These are phyloP conservation scores for Monoraphidium neglectum DNA, from an alignment of 139 green algal genomes.

Conservation along the genomic window DNA sequence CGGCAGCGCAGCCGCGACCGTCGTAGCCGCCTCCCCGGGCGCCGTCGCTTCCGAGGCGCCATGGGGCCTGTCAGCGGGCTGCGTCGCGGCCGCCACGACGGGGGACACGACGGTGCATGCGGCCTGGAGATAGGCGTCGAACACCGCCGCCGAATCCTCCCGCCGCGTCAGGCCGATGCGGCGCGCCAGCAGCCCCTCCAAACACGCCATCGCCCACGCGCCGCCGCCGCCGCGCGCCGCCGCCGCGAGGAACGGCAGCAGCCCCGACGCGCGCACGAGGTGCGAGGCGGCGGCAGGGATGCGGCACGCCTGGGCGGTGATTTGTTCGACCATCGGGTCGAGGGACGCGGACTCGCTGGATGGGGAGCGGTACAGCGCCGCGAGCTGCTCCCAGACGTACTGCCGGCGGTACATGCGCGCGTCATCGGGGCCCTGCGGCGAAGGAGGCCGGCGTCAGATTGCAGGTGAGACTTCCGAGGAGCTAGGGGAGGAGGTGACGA, in stretches of 20 bases:
- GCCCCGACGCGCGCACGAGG: slow-evolving; percentile 2
- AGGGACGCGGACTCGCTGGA: not conserved
- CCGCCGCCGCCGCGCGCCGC: slow-evolving; percentile 8
- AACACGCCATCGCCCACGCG: slow-evolving; percentile 7
- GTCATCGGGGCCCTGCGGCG: slow-evolving; percentile 26
- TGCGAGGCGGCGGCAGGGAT: slow-evolving; percentile 14
- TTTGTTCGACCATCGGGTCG: not conserved
- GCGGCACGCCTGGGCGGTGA: not conserved
- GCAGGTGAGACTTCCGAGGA: not conserved
- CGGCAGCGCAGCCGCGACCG: too few species aligned
- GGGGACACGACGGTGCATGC: too few species aligned
- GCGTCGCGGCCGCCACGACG: too few species aligned
- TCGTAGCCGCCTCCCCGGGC: too few species aligned
- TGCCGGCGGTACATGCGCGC: slow-evolving; percentile 28
- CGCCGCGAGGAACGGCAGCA: slow-evolving; percentile 33
- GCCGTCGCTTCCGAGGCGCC: too few species aligned
- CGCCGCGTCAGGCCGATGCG: slow-evolving; percentile 3
- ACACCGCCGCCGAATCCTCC: not conserved
- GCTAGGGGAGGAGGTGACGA: not conserved
- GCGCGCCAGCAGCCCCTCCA: slow-evolving; percentile 12
- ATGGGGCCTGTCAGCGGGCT: too few species aligned
- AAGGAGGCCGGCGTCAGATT: not conserved
- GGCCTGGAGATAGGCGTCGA: not conserved
- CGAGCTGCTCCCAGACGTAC: slow-evolving; percentile 28
- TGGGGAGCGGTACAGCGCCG: slow-evolving; percentile 19